A percentile compares a stretch with the other conserved stretches of the same genome.
phyloP scores from a whole-genome alignment of 228 moss, liverwort and hornwort species.

The Sphagnum fallax region DNA sequence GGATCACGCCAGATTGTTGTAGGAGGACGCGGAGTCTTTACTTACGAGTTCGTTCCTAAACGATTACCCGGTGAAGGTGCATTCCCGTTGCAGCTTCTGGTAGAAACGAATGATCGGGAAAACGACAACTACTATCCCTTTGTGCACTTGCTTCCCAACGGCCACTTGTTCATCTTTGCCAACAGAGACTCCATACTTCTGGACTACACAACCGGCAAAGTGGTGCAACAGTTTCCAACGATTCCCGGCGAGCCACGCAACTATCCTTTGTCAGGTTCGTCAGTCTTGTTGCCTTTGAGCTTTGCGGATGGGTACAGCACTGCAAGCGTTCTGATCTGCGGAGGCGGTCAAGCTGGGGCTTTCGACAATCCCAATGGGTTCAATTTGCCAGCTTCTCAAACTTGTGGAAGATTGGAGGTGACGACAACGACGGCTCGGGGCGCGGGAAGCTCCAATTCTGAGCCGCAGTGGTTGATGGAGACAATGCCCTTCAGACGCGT shows the following conservation, averaged over 20 bases:
- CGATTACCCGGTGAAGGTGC: neutral
- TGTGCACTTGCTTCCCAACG: constrained; percentile 8
- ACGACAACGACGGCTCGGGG: constrained; percentile 1
- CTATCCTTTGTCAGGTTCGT: constrained; percentile 10
- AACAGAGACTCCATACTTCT: constrained; percentile 8
- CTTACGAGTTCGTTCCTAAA: constrained; percentile 18
- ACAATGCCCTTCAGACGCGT: constrained; percentile 18
- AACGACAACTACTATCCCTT: constrained; percentile 11
- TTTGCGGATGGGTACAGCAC: constrained; percentile 7
- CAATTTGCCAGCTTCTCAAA: constrained; percentile 33
- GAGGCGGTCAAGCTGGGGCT: constrained; percentile 37
- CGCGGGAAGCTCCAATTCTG: too few relatives aligned
- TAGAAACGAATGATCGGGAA: neutral
- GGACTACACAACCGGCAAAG: constrained; percentile 5
- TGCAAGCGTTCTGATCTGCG: constrained; percentile 41
- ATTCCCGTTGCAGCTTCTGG: constrained; percentile 1
- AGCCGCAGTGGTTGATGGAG: constrained; percentile 19
- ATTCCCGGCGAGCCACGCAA: constrained; percentile 8
- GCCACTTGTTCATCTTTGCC: constrained; percentile 10
- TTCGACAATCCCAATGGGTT: constrained; percentile 30
- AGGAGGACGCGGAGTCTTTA: constrained; percentile 10
- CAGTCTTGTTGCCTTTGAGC: constrained; percentile 11
- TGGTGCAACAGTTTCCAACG: constrained; percentile 4
- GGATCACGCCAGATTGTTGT: constrained; percentile 18
- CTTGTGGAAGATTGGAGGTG: constrained; percentile 27